phyloP scores from a whole-genome alignment of 2,329 filamentous ascomycete genomes.

The Aspergillus tanneri region DNA sequence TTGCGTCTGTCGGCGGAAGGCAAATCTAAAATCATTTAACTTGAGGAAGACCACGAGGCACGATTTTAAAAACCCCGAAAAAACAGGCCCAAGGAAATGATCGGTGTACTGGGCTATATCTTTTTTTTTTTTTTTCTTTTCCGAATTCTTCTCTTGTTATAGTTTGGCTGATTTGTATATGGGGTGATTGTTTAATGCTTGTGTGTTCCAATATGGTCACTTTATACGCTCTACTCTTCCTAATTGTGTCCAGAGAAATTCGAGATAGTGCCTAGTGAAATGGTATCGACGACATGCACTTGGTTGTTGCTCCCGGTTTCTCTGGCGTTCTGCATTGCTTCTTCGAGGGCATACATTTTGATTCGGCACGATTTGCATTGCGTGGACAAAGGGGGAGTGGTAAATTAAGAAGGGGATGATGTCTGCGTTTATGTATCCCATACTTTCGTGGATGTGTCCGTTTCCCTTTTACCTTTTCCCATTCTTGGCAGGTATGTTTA shows the following conservation, averaged over 20 bases:
- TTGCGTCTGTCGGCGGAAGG: slow-evolving; percentile 24
- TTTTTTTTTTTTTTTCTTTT: slow-evolving; percentile 14
- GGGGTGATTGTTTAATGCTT: slow-evolving; percentile 10
- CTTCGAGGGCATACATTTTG: neutral
- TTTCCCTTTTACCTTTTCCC: neutral
- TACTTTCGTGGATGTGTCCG: neutral
- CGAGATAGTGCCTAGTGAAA: neutral
- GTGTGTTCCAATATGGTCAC: slow-evolving; percentile 8
- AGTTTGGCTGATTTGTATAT: slow-evolving; percentile 14
- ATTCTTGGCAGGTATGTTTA: too few species aligned
- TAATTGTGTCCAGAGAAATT: neutral
- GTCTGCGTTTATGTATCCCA: neutral
- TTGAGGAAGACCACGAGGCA: slow-evolving; percentile 38
- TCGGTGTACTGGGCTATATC: slow-evolving; percentile 26
- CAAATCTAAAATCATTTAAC: slow-evolving; percentile 25
- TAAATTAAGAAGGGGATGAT: slow-evolving; percentile 1
- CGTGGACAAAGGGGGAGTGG: neutral
- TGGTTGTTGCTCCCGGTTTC: slow-evolving; percentile 1
- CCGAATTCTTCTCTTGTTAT: too few species aligned
- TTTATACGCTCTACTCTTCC: slow-evolving; percentile 2
- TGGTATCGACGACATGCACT: slow-evolving; percentile 1
- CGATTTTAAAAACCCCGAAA: slow-evolving; percentile 28
- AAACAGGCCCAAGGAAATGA: slow-evolving; percentile 24
- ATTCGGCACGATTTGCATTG: slow-evolving; percentile 1
- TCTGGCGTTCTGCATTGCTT: neutral